A percentile compares a stretch with the other conserved stretches of the same genome.
These are phyloP conservation scores for Fragaria vesca DNA, from an alignment of 306 rosid species.

Conservation along the genomic window DNA sequence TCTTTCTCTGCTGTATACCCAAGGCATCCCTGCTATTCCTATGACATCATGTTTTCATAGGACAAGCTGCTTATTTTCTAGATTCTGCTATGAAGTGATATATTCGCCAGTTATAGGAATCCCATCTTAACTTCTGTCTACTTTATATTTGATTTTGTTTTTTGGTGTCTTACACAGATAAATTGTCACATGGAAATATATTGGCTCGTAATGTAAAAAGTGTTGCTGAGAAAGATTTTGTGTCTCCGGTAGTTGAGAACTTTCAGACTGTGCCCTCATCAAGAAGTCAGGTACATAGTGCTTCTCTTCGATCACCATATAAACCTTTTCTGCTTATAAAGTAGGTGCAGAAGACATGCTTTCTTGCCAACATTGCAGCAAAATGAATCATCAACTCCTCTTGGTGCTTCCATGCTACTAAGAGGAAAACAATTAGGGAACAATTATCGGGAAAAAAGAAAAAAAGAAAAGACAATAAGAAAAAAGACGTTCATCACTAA, in stretches of 20 bases:
- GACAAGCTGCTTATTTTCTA: neutral
- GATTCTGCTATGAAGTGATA: neutral
- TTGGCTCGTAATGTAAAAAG: constrained; percentile 17
- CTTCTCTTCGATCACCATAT: neutral
- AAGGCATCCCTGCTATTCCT: neutral
- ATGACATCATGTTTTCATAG: neutral
- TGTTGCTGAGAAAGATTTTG: constrained; percentile 32
- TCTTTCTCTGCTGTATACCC: neutral
- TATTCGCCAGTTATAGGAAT: neutral
- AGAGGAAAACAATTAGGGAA: neutral
- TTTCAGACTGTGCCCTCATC: constrained; percentile 41
- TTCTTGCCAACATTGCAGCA: neutral
- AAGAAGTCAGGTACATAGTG: constrained; percentile 48
- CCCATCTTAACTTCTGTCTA: neutral
- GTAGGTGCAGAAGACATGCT: neutral
- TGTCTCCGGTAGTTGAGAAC: constrained; percentile 34
- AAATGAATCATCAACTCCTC: neutral
- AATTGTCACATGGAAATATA: constrained; percentile 25
- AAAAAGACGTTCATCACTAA: neutral
- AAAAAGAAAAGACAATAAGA: neutral
- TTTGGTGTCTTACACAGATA: constrained; percentile 19
- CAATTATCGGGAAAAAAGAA: too few relatives aligned
- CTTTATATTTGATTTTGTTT: constrained; percentile 12
- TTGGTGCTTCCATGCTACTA: neutral
- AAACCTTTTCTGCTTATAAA: neutral